phyloP scores from a whole-genome alignment of 768 basidiomycete genomes.

The Suillus lakei region DNA sequence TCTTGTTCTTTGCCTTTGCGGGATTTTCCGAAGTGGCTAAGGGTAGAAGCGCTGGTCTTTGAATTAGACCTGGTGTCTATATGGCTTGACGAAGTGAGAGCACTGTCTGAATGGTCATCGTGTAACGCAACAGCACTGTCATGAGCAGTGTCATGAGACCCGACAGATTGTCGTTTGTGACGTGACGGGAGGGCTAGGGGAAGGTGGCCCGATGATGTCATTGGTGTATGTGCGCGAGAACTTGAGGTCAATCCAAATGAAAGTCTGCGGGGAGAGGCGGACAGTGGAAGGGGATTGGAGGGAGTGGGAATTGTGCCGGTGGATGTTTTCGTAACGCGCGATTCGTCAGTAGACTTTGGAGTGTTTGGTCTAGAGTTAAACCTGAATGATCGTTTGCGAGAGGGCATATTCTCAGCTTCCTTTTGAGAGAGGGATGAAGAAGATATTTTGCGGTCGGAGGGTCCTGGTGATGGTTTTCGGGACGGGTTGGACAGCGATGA shows the following conservation, averaged over 20 bases:
- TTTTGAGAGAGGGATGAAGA: constrained; percentile 29
- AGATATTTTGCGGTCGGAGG: constrained; percentile 28
- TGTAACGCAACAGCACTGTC: constrained; percentile 39
- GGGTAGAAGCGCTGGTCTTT: constrained; percentile 18
- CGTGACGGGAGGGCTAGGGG: constrained; percentile 27
- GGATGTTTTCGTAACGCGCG: constrained; percentile 22
- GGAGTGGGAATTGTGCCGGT: constrained; percentile 30
- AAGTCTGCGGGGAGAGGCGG: constrained; percentile 38
- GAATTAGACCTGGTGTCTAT: constrained; percentile 9
- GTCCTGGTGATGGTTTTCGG: constrained; percentile 18
- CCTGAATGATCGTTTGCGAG: constrained; percentile 38
- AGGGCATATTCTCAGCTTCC: constrained; percentile 12
- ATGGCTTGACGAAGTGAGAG: neutral
- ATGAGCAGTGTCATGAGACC: constrained; percentile 36
- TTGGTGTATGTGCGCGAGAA: constrained; percentile 34
- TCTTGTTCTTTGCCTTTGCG: constrained; percentile 32
- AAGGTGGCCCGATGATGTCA: constrained; percentile 31
- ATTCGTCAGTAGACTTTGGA: constrained; percentile 31
- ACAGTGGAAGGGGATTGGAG: constrained; percentile 35
- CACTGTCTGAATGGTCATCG: constrained; percentile 22
- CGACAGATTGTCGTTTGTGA: constrained; percentile 32
- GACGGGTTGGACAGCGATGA: constrained; percentile 26
- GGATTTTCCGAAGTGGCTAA: constrained; percentile 11
- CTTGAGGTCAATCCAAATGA: constrained; percentile 33
- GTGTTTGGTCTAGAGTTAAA: constrained; percentile 34